phyloP scores from a whole-genome alignment of 1,284 basidiomycete species.

The Fomitopsis betulina region DNA sequence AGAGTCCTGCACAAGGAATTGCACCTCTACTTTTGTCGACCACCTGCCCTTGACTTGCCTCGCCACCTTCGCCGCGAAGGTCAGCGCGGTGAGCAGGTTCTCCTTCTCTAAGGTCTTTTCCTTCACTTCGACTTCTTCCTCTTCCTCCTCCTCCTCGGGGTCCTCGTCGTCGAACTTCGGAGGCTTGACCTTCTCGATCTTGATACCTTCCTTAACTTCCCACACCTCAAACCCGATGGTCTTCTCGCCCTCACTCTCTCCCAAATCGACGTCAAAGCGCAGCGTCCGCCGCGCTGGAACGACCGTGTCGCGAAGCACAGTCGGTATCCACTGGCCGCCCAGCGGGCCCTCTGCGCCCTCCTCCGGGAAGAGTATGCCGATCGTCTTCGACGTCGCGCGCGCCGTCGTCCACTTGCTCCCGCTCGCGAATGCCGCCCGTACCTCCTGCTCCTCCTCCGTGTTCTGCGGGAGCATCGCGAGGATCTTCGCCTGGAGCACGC shows the following conservation, averaged over 20 bases:
- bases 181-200: slow-evolving; percentile 63
- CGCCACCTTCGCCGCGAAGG: slow-evolving; percentile 45
- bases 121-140: slow-evolving; percentile 54
- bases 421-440: slow-evolving; percentile 48
- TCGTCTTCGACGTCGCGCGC: slow-evolving; percentile 59
- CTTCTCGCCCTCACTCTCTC: slow-evolving; percentile 41
- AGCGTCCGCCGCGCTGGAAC: slow-evolving; percentile 75
- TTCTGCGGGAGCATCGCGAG: slow-evolving; percentile 44
- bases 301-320: slow-evolving; percentile 71
- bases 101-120: slow-evolving; percentile 66
- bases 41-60: slow-evolving; percentile 44
- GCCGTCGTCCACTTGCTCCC: slow-evolving; percentile 42
- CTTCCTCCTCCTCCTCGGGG: slow-evolving; percentile 43
- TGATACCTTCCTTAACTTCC: slow-evolving; percentile 82
- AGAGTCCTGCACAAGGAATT: slow-evolving; percentile 51
- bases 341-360: slow-evolving; percentile 40
- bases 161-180: slow-evolving; percentile 37
- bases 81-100: slow-evolving; percentile 51
- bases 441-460: slow-evolving; percentile 45
- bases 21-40: slow-evolving; percentile 58
- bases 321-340: slow-evolving; percentile 61
- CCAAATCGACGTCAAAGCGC: slow-evolving; percentile 64
- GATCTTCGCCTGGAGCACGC: slow-evolving; percentile 82
- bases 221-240: slow-evolving; percentile 78
- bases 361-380: slow-evolving; percentile 81